Base-by-base conservation (phyloP, 2,329 filamentous ascomycete genomes). In the Curvularia verruculosa region DNA sequence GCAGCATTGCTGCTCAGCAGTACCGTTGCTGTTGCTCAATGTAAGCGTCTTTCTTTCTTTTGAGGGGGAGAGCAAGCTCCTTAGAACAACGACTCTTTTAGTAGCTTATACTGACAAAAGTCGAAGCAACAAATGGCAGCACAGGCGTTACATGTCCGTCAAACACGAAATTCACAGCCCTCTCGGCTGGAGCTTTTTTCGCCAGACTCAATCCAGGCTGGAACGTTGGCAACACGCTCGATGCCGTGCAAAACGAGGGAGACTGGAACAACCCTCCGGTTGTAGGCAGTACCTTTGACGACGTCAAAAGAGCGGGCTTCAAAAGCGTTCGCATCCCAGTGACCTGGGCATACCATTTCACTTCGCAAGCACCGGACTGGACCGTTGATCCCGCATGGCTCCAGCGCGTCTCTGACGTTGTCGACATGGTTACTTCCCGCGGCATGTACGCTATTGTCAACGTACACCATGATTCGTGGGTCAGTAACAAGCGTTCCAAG, bases 171-270 rank as follows among this genome's bases (percentile, higher is more conserved):
- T 84, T 84, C 66, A 70, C 69, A 2, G 67, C 76, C 3, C 77
- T 84, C 45, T 77, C 81, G 0, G 83, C 82, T 0, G 69, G 75
- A 0, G 71, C 79, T 2, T 85, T 76, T 49, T 74, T 85, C 46
- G 75, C 77, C 5, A 78, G 75, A 8, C 75, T 85, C 39, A 82
- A 82, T 47, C 76, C 84, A 0, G 84, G 85, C 7, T 87, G 85
- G 85, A 87, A 87, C 60, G 63, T 86, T 8, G 85, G 85, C 9
- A 87, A 87, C 54, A 85, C 84, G 0, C 78, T 87, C 28, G 85
- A 87, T 65, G 83, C 84, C 1, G 72, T 80, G 7, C 80, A 84
- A 5, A 75, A 80, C 47, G 85, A 87, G 67, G 84, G 83, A 5
- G 82, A 80, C 2, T 87, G 84, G 85, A 84, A 84, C 61, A 87